Conservation (phyloP, 306 rosid species). For the Spatholobus suberectus region DNA sequence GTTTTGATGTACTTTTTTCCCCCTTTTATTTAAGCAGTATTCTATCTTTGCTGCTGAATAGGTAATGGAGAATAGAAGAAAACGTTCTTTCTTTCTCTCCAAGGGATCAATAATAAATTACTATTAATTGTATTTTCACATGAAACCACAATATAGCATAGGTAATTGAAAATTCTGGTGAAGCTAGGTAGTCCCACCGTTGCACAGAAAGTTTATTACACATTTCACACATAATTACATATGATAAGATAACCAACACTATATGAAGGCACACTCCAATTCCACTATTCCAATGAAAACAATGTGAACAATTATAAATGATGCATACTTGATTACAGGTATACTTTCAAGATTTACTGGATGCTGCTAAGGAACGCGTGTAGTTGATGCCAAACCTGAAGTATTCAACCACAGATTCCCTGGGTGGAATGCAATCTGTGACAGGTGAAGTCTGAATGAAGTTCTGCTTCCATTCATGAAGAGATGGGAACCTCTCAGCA, state of each 20-base stretch:
- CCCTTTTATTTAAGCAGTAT: not conserved
- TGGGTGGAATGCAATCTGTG: conserved; percentile 55
- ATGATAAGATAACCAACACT: not conserved
- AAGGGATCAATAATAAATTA: not conserved
- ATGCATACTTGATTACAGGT: not conserved
- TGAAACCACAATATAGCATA: not conserved
- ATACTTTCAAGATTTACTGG: not conserved
- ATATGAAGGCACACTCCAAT: not conserved
- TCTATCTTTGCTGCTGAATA: not conserved
- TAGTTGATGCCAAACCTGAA: conserved; percentile 41
- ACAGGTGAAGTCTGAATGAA: conserved; percentile 41
- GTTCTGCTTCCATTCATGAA: conserved; percentile 49
- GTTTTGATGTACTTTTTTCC: too few species aligned
- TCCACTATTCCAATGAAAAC: not conserved
- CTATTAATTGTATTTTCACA: not conserved
- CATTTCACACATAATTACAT: not conserved
- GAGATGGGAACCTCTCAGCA: conserved; percentile 50
- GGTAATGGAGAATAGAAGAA: not conserved
- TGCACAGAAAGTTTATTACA: not conserved
- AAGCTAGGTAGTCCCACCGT: not conserved
- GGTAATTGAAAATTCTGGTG: too few species aligned
- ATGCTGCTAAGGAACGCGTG: conserved; percentile 46
- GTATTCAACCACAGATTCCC: conserved; percentile 37
- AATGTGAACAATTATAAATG: not conserved
- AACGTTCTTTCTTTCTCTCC: not conserved